Conservation (phyloP, 2,329 filamentous ascomycete genomes). For the Colletotrichum tanaceti region DNA sequence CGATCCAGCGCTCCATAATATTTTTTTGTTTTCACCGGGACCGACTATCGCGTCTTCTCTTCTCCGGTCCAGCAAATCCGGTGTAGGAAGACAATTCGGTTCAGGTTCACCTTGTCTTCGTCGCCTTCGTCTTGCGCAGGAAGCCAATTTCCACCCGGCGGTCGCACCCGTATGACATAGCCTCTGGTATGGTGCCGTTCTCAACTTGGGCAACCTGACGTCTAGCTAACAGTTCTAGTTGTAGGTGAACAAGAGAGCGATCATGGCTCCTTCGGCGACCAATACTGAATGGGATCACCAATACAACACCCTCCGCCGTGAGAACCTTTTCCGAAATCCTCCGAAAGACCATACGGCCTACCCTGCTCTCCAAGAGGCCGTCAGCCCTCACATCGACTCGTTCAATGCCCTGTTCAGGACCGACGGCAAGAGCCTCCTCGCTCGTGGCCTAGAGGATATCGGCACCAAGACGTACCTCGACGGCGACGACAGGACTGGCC, state of each 20-base stretch:
- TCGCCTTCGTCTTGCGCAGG: constrained; percentile 18
- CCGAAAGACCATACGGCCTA: constrained; percentile 90
- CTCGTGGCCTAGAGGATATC: constrained; percentile 86
- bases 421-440: constrained; percentile 72
- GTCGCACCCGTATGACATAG: constrained; percentile 12
- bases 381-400: constrained; percentile 92
- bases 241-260: constrained; percentile 38
- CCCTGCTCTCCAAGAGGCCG: constrained; percentile 84
- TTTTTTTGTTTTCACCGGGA: constrained; percentile 39
- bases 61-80: constrained; percentile 26
- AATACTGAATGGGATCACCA: constrained; percentile 83
- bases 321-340: constrained; percentile 89
- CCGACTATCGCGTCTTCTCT: constrained; percentile 13
- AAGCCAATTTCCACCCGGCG: background rate
- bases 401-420: constrained; percentile 90
- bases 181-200: background rate
- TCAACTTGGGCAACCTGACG: background rate
- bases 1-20: constrained; percentile 33
- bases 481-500: constrained; percentile 73
- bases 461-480: constrained; percentile 90
- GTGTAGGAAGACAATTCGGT: constrained; percentile 9
- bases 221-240: constrained; percentile 15
- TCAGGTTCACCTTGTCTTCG: constrained; percentile 17
- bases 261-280: constrained; percentile 69
- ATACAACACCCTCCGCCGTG: constrained; percentile 86